A percentile compares a stretch with the other conserved stretches of the same genome.
phyloP scores from a whole-genome alignment of 306 rosid species.

The Alnus rubra region DNA sequence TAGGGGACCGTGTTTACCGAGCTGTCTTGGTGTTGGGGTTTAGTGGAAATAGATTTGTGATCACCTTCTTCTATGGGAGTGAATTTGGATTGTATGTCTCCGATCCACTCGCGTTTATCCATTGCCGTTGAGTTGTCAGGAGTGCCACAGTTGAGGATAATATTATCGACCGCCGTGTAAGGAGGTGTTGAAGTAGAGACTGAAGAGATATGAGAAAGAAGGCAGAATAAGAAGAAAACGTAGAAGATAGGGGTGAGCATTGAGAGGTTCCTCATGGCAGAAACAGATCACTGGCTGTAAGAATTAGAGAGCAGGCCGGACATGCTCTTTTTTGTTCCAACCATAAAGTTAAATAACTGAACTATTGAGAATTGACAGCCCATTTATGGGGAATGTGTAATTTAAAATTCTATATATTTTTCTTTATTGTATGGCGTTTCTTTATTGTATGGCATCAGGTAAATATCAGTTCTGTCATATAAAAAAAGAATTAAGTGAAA shows the following conservation, averaged over 20 bases:
- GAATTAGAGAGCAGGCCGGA: background rate
- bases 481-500: no score
- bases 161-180: background rate
- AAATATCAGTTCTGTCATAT: no score
- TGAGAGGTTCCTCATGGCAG: background rate
- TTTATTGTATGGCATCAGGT: no score
- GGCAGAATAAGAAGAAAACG: background rate
- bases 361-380: no score
- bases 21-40: background rate
- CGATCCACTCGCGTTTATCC: background rate
- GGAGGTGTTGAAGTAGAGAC: background rate
- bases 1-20: slow-evolving; percentile 21
- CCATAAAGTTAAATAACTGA: background rate
- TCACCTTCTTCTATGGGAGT: background rate
- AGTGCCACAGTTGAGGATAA: slow-evolving; percentile 13
- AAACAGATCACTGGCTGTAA: background rate
- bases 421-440: no score
- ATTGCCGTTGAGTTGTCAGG: background rate
- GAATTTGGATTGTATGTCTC: background rate
- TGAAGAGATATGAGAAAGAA: background rate
- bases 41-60: no score
- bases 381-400: no score
- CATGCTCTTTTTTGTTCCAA: background rate
- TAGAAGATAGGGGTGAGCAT: background rate
- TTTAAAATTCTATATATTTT: no score